Percentiles rank a stretch among this genome's conserved stretches.
phyloP scores from a whole-genome alignment of 306 rosid species.

The Parietaria judaica region DNA sequence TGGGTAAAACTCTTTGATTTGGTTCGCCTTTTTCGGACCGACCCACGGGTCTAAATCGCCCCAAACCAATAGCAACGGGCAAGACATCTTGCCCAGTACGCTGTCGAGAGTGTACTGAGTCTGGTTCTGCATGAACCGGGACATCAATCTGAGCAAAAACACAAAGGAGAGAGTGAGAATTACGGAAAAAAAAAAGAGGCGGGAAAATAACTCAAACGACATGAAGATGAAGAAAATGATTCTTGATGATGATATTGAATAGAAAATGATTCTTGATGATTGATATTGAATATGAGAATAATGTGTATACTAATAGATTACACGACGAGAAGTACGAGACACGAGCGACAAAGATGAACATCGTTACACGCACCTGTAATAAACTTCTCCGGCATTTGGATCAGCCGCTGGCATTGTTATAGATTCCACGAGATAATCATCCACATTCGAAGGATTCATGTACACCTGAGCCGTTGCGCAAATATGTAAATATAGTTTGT shows the following conservation, averaged over 20 bases:
- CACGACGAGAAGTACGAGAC: background rate
- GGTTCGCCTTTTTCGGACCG: slow-evolving; percentile 74
- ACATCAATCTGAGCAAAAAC: slow-evolving; percentile 63
- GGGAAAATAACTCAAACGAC: too few species aligned
- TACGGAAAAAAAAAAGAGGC: too few species aligned
- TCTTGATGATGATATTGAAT: background rate
- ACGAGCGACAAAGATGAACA: background rate
- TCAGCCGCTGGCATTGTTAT: slow-evolving; percentile 82
- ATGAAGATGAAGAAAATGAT: too few species aligned
- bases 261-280: background rate
- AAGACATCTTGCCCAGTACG: slow-evolving; percentile 54
- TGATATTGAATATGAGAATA: background rate
- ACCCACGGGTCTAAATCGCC: slow-evolving; percentile 99
- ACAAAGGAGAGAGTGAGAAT: background rate
- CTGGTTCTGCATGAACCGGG: slow-evolving; percentile 70
- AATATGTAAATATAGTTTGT: background rate
- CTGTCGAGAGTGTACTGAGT: slow-evolving; percentile 68
- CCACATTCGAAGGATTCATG: slow-evolving; percentile 66
- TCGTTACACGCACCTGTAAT: slow-evolving; percentile 52
- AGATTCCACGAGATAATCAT: slow-evolving; percentile 88
- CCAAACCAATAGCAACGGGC: slow-evolving; percentile 84
- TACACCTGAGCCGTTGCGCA: slow-evolving; percentile 47
- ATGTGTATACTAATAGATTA: background rate
- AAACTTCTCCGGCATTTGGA: slow-evolving; percentile 90
- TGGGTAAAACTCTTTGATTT: slow-evolving; percentile 73